phyloP scores from a whole-genome alignment of 2,329 filamentous ascomycete species.

The Anisogramma anomala region DNA sequence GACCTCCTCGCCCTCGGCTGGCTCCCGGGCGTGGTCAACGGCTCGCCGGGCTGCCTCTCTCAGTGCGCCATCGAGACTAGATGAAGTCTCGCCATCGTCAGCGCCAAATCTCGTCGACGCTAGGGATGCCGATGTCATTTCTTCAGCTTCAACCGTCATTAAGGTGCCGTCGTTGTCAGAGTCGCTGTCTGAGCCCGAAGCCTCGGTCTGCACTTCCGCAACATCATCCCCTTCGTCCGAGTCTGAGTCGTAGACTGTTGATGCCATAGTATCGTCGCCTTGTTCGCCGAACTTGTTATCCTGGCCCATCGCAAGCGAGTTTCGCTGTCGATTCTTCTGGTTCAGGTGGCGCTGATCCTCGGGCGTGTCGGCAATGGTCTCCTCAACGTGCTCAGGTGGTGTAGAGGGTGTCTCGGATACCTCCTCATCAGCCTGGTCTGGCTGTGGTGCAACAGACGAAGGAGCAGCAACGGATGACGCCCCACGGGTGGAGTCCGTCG shows the following conservation, averaged over 20 bases:
- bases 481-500: constrained; percentile 63
- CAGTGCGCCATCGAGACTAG: constrained; percentile 65
- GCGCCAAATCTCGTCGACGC: constrained; percentile 47
- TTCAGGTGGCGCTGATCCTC: constrained; percentile 54
- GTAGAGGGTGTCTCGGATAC: constrained; percentile 49
- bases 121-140: constrained; percentile 58
- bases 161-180: constrained; percentile 64
- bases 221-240: constrained; percentile 45
- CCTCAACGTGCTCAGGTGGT: constrained; percentile 48
- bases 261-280: constrained; percentile 53
- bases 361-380: constrained; percentile 45
- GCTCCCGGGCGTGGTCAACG: constrained; percentile 53
- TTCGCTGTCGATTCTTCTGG: constrained; percentile 49
- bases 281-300: constrained; percentile 44
- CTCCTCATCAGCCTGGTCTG: constrained; percentile 29
- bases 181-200: constrained; percentile 34
- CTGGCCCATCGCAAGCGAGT: constrained; percentile 54
- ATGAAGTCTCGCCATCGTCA: constrained; percentile 51
- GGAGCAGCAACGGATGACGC: constrained; percentile 46
- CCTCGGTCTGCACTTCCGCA: constrained; percentile 42
- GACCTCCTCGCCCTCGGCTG: constrained; percentile 50
- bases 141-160: constrained; percentile 72
- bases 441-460: constrained; percentile 18
- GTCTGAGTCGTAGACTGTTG: constrained; percentile 65
- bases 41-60: constrained; percentile 64